Evolutionary conservation across 257 asterid species (phyloP), one percentile per base, ranked within the genome.

Genomic region (Nyctanthes arbortristis): DNA sequence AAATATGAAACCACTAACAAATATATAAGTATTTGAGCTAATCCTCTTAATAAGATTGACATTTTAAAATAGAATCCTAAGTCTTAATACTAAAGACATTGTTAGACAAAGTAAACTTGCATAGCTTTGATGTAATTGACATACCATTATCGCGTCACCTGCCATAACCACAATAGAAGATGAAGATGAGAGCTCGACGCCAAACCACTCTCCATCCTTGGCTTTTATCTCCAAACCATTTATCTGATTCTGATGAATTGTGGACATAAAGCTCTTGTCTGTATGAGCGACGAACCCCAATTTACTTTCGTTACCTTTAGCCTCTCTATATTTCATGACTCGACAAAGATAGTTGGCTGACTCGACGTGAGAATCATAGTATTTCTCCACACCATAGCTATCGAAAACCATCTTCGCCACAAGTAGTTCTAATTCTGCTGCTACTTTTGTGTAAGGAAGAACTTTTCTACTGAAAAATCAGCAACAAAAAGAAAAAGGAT

Each of bases 201-300:
- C 37, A 43, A 88, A 85, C 90, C 91, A 88, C 4, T 84, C 75
- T 0, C 97, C 97, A 31, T 90, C 91, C 56, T 77, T 73, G 16
- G 87, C 83, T 71, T 74, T 81, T 25, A 90, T 80, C 77, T 88
- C 90, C 78, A 90, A 73, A 22, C 96, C 97, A 72, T 90, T 82
- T 1, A 83, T 69, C 68, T 68, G 76, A 68, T 85, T 83, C 32
- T 90, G 96, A 81, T 88, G 89, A 68, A 90, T 67, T 25, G 89
- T 88, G 20, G 97, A 81, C 90, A 90, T 82, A 25, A 90, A 90
- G 8, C 90, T 81, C 77, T 90, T 90, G 75, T 90, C 97, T 0
- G 97, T 90, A 61, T 90, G 97, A 0, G 91, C 56, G 25, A 85
- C 91, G 40, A 86, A 80, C 4, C 90, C 97, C 76, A 84, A 40